Base-by-base conservation (phyloP, 371 early-diverging fungal genomes). In the Mucor sp. region DNA sequence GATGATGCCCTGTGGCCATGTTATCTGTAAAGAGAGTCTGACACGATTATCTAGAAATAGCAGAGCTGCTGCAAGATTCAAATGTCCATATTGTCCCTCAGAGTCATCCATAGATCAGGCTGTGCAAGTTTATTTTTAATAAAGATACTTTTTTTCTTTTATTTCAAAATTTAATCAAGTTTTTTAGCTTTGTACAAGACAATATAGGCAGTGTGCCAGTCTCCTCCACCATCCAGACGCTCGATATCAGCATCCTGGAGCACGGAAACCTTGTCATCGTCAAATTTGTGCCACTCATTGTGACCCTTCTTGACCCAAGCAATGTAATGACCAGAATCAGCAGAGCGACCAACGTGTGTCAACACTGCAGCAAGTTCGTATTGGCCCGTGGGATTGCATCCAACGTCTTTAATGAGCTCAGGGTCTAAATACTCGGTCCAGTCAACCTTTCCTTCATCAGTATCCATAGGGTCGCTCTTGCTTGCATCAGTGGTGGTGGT, bases 1-100 rank as follows among this genome's bases (percentile, higher is more conserved):
- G 94, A 94, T 96, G 94, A 89, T 99, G 92, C 85, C 89, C 4
- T 99, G 99, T 79, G 98, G 99, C 4, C 99, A 99, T 78, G 97
- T 98, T 0, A 89, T 99, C 35, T 94, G 94, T 79, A 88, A 92
- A 73, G 98, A 96, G 68, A 92, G 93, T 69, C 79, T 99, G 67
- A 85, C 78, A 4, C 87, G 94, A 60, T 85, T 99, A n/a, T 85
- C 91, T 43, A 88, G 88, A 77, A 90, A 87, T 12, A 76, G 74
- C 39, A 83, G 82, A 66, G 60, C 79, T 57, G 82, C 83, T 32
- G 65, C 80, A 19, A 80, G 88, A 35, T 93, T 97, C 82, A 99
- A 99, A 76, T 99, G 99, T 76, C 98, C 98, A 11, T 99, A 99
- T 75, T 99, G 99, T 69, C 99, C 98, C 8, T 74, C 80, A 15